A percentile compares a stretch with the other conserved stretches of the same genome.
These are phyloP conservation scores for Cryptococcus sp. DNA, from an alignment of 1,284 basidiomycete species.

Conservation along the genomic window DNA sequence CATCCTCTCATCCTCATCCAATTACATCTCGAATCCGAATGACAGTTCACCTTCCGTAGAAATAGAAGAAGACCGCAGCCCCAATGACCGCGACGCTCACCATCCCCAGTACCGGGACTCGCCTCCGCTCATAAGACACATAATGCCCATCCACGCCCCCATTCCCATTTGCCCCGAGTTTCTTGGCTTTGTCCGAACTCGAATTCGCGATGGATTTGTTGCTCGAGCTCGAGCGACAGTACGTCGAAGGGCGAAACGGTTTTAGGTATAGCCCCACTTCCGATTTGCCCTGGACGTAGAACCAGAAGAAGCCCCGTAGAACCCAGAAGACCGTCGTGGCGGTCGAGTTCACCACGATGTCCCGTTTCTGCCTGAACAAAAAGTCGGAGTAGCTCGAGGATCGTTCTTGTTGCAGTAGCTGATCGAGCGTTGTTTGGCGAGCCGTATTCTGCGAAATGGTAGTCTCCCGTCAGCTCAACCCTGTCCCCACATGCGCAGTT, in stretches of 20 bases:
- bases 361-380: slow-evolving; percentile 2
- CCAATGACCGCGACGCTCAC: background rate
- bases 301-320: slow-evolving; percentile 4
- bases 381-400: slow-evolving; percentile 1
- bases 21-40: too few relatives aligned
- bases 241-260: slow-evolving; percentile 4
- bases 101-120: background rate
- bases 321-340: background rate
- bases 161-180: background rate
- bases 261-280: slow-evolving; percentile 9
- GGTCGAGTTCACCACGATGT: slow-evolving; percentile 7
- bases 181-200: background rate
- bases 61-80: background rate
- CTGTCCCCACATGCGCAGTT: background rate
- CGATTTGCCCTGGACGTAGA: slow-evolving; percentile 8
- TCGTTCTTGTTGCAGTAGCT: slow-evolving; percentile 6
- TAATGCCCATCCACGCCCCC: background rate
- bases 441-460: background rate
- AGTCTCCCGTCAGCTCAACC: background rate
- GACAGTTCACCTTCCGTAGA: background rate
- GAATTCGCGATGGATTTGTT: background rate
- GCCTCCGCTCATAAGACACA: background rate
- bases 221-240: background rate
- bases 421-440: slow-evolving; percentile 10
- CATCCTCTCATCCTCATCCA: too few relatives aligned